Base-by-base conservation (phyloP, 2,329 filamentous ascomycete species). In the Seiridium unicorne region DNA sequence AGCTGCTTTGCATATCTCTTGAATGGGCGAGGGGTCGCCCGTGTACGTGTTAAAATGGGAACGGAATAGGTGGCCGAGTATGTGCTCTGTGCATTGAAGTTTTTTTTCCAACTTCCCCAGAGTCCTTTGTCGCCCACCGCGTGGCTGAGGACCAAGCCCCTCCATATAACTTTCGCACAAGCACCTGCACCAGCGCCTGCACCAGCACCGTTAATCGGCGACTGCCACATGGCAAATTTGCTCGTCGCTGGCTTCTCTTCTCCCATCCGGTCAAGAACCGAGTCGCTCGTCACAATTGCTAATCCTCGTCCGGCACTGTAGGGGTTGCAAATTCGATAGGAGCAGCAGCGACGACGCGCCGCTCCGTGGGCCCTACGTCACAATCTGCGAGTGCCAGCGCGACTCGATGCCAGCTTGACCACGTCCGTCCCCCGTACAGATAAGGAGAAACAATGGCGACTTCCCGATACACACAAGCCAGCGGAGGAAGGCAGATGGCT, bases 401-500 rank as follows among this genome's bases (percentile, higher is more conserved):
- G 40, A 35, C 40, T 47, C 10, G 32, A 47, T 44, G 31, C 47
- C 44, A 34, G 35, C 46, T 48, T 13, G 11, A 60, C 44, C 18
- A 55, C 38, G 44, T 49, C 53, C 38, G 32, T 36, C 18, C 31
- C 55, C 7, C 38, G 13, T 26, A 26, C 48, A 31, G 49, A 49
- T 58, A 55, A 55, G 55, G 18, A 55, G 55, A 49, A 61, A 59
- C 62, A 62, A 73, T 73, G 71, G 69, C 70, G 63, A 73, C 67
- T 59, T 68, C 71, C 55, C 68, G 72, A 44, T 71, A 69, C 53
- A 67, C 70, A 56, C 70, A 64, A 64, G 68, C 69, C 66, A 68
- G 63, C 51, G 65, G 68, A 62, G 69, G 70, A 60, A 70, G 72
- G 61, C 71, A 72, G 61, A 72, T 74, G 68, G 68, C 70, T 44